phyloP scores from a whole-genome alignment of 768 basidiomycete genomes.

The Boletellus sp. region DNA sequence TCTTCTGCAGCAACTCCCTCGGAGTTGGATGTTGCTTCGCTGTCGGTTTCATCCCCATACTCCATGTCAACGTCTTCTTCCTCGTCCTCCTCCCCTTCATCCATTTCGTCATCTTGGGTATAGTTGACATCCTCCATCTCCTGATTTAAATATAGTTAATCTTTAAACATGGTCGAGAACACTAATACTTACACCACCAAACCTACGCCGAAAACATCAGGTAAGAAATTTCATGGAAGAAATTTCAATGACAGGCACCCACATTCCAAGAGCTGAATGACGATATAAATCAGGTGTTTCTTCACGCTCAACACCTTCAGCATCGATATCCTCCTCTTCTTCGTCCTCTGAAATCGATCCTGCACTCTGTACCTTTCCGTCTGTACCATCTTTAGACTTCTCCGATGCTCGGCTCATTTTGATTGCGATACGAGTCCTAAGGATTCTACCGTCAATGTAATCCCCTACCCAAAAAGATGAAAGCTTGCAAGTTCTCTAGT shows the following conservation, averaged over 20 bases:
- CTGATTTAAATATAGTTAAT: constrained; percentile 36
- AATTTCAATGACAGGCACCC: constrained; percentile 26
- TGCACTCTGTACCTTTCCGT: constrained; percentile 43
- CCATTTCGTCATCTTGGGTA: constrained; percentile 68
- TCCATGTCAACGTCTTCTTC: constrained; percentile 88
- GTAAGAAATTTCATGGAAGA: constrained; percentile 6
- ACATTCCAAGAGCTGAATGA: constrained; percentile 95
- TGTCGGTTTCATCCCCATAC: constrained; percentile 78
- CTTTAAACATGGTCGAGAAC: constrained; percentile 6
- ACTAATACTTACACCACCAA: constrained; percentile 65
- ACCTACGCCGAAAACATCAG: constrained; percentile 36
- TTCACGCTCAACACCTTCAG: constrained; percentile 55
- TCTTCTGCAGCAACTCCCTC: constrained; percentile 68
- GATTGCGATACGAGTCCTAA: constrained; percentile 92
- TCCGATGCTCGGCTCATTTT: constrained; percentile 86
- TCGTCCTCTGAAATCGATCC: constrained; percentile 45
- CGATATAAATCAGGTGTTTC: constrained; percentile 93
- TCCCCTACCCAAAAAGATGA: background rate
- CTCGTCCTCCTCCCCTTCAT: constrained; percentile 75
- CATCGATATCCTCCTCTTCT: constrained; percentile 54
- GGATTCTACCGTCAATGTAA: constrained; percentile 11
- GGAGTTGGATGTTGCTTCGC: constrained; percentile 74
- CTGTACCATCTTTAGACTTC: constrained; percentile 56
- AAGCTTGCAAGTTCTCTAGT: constrained; percentile 78
- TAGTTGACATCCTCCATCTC: constrained; percentile 84